Base-by-base conservation (phyloP, 2,329 filamentous ascomycete genomes). In the Sphaerostilbella broomeana region DNA sequence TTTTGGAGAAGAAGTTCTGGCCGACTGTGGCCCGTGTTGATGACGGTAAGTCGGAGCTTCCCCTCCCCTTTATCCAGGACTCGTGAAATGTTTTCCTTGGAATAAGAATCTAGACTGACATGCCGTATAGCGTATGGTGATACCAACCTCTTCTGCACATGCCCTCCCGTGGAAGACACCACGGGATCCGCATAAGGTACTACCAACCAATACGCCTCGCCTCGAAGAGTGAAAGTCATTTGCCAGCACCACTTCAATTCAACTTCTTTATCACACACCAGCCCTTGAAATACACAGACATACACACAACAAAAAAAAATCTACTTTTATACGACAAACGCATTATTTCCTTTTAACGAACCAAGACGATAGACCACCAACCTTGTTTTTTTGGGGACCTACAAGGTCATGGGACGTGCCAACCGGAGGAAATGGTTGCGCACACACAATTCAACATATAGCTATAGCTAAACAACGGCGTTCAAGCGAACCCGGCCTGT, bases 1-100 rank as follows among this genome's bases (percentile, higher is more conserved):
- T 97, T 46, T 76, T 77, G 61, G 86, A 95, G 76, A 95, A 94
- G 82, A 97, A 97, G 72, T 95, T 95, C 67, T 97, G 90, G 90
- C 89, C 90, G 0, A 81, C 71, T 24, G 87, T 95, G 11, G 86
- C 84, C 6, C 75, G 90, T 59, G 71, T 95, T 15, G 85, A 97
- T 59, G 90, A 95, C 69, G 75, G 86, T 90, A 63, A 72, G 83
- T 71, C 32, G 16, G 8, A 13, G 13, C 13, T 26, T n/a, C 12
- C 26, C 20, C 4, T 16, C 8, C 25, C 13, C 6, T 27, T 35
- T 5, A 10, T 19, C 5, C n/a, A n/a, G n/a, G n/a, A n/a, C n/a
- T n/a, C n/a, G n/a, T n/a, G n/a, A n/a, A n/a, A n/a, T n/a, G n/a
- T n/a, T 13, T 8, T 24, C 6, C 10, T 8, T 25, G 8, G 13